A percentile compares a stretch with the other conserved stretches of the same genome.
Evolutionary conservation across 768 basidiomycete species (phyloP).

Genomic region (Kwoniella dendrophila): DNA sequence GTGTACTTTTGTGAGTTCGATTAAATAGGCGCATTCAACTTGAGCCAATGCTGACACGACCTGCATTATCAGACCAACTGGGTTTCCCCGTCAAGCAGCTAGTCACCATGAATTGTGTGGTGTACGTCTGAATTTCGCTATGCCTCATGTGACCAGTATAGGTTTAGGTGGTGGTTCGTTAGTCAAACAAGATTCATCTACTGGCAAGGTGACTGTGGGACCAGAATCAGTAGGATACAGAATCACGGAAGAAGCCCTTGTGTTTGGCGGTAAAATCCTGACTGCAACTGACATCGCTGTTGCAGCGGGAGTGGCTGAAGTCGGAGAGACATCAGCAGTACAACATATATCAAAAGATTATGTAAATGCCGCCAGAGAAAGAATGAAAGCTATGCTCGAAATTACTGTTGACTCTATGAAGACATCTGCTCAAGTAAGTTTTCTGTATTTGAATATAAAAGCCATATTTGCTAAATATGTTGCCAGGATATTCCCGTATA

Average conservation of each 20-base stretch:
- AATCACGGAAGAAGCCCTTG: constrained; percentile 57
- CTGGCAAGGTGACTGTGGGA: constrained; percentile 62
- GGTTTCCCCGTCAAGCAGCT: constrained; percentile 66
- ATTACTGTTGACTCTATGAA: constrained; percentile 66
- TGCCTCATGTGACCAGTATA: constrained; percentile 59
- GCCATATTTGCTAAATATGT: no score
- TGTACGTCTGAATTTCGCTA: constrained; percentile 61
- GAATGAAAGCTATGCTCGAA: constrained; percentile 60
- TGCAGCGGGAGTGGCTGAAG: constrained; percentile 49
- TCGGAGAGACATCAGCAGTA: constrained; percentile 52
- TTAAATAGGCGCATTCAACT: no score
- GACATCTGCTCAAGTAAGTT: constrained; percentile 64
- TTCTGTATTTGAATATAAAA: no score
- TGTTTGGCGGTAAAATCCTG: constrained; percentile 64
- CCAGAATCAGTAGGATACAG: constrained; percentile 70
- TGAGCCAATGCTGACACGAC: no score
- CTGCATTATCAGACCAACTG: no score
- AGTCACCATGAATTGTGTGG: constrained; percentile 67
- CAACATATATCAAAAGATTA: constrained; percentile 38
- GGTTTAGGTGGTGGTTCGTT: constrained; percentile 69
- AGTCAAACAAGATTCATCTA: constrained; percentile 57
- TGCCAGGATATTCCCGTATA: constrained; percentile 64
- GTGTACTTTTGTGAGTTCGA: constrained; percentile 16
- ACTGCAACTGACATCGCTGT: constrained; percentile 69
- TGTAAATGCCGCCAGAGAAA: constrained; percentile 57